A percentile compares a stretch with the other conserved stretches of the same genome.
phyloP scores from a whole-genome alignment of 2,329 filamentous ascomycete species.

The Chaetomium globosum region DNA sequence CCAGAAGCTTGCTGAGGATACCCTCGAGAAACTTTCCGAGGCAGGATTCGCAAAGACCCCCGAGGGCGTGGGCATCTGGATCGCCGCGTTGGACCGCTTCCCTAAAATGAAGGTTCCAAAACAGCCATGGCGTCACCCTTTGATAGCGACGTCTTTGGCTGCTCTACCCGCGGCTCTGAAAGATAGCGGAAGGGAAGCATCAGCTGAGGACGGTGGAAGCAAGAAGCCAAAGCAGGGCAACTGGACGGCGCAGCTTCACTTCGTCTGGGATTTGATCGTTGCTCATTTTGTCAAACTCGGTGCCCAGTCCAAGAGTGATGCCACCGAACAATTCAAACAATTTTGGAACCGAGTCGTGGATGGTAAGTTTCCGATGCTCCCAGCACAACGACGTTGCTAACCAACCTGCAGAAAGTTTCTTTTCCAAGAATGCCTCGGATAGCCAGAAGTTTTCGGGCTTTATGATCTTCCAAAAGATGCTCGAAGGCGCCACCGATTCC shows the following conservation, averaged over 20 bases:
- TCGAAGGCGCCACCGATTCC: constrained; percentile 57
- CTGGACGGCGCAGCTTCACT: constrained; percentile 80
- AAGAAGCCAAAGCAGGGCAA: constrained; percentile 65
- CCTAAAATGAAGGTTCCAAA: constrained; percentile 65
- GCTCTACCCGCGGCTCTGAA: constrained; percentile 77
- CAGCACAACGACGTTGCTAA: constrained; percentile 25
- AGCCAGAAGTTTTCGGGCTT: constrained; percentile 93
- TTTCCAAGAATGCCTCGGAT: constrained; percentile 77
- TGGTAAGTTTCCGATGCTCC: constrained; percentile 56
- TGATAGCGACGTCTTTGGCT: constrained; percentile 68
- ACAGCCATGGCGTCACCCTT: constrained; percentile 77
- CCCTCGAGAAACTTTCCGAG: constrained; percentile 64
- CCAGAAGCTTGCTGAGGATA: constrained; percentile 60
- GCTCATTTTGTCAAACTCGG: constrained; percentile 49
- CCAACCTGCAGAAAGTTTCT: constrained; percentile 68
- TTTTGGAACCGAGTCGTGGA: constrained; percentile 90
- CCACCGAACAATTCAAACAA: constrained; percentile 61
- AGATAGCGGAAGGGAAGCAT: constrained; percentile 64
- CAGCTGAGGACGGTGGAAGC: constrained; percentile 49
- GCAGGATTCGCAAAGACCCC: constrained; percentile 75
- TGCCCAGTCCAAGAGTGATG: constrained; percentile 40
- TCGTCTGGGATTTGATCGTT: constrained; percentile 85
- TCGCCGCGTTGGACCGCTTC: constrained; percentile 67
- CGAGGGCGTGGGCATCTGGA: constrained; percentile 88
- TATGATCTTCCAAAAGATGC: constrained; percentile 77